Evolutionary conservation across 148 eudicot species (phyloP).

Genomic region (Rhododendron molle): DNA sequence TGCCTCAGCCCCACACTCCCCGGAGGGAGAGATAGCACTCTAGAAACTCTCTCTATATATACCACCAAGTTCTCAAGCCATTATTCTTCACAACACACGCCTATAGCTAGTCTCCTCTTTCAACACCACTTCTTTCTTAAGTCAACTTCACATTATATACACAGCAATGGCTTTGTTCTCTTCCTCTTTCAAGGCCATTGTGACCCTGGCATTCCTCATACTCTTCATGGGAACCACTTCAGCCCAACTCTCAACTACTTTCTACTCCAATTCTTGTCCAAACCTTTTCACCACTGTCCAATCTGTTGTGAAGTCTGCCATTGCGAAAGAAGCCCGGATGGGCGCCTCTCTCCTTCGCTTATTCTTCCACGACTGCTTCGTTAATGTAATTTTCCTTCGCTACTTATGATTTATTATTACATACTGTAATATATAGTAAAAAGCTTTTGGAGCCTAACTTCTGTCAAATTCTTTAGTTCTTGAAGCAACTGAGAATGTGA

Average conservation of each 20-base stretch:
- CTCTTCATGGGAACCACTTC: slow-evolving; percentile 44
- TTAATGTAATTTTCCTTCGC: slow-evolving; percentile 41
- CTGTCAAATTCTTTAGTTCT: not conserved
- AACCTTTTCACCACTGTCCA: slow-evolving; percentile 38
- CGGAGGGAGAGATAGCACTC: not conserved
- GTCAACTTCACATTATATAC: not conserved
- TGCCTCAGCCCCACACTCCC: not conserved
- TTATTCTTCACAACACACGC: not conserved
- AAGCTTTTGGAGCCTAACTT: not conserved
- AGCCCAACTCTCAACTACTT: slow-evolving; percentile 61
- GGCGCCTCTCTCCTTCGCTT: slow-evolving; percentile 88
- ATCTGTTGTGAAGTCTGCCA: slow-evolving; percentile 49
- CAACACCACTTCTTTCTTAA: not conserved
- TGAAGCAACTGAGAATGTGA: not conserved
- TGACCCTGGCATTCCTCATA: slow-evolving; percentile 28
- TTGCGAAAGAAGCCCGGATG: slow-evolving; percentile 66
- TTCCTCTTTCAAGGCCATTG: slow-evolving; percentile 18
- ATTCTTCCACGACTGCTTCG: slow-evolving; percentile 89
- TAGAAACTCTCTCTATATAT: slow-evolving; percentile 1
- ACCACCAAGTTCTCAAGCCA: not conserved
- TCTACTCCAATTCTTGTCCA: slow-evolving; percentile 71
- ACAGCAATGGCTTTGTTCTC: slow-evolving; percentile 41
- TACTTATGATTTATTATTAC: not conserved
- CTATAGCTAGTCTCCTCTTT: not conserved
- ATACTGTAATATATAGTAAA: not conserved